Base-by-base conservation (phyloP, 306 rosid species). In the Notholithocarpus densiflorus region DNA sequence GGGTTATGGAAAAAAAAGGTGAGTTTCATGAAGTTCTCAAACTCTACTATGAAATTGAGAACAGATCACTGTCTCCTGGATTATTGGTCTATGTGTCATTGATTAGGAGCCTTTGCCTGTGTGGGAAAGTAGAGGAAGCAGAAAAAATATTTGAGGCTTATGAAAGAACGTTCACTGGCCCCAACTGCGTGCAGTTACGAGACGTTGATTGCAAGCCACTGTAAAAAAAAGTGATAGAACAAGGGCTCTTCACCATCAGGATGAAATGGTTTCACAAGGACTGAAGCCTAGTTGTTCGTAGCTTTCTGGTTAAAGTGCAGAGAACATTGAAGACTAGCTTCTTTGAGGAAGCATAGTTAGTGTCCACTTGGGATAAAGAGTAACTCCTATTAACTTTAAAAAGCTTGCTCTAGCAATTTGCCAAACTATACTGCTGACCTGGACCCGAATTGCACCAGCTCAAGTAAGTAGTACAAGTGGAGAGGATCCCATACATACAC, bases 1-100 rank as follows among this genome's bases (percentile, higher is more conserved):
- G 21, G 97, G 97, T 61, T 94, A 85, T 77, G 86, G 81, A 32
- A 53, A 55, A 60, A 60, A 88, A 79, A 17, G 77, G 75, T 21
- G 82, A 87, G 78, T 81, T 69, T 78, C 80, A 82, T 40, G 92
- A 85, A 71, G 85, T 84, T 72, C 73, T 91, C n/a, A 92, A 94
- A 87, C 82, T 92, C 64, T 92, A 86, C 84, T 85, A 87, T 70
- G 98, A 92, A 73, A 89, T 91, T 97, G 92, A 85, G 84, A 75
- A 84, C 55, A 86, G 71, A 76, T 85, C 83, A 11, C 21, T 91
- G 19, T 74, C 82, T 81, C 94, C 97, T 43, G 92, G 92, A 45
- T 56, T 86, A 40, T 71, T 81, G n/a, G 87, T 89, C 72, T 92
- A 79, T 34, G 69, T 57, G 0, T 57, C 89, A 0, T 64, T 92